Base-by-base conservation (phyloP, 129 eudicot genomes). In the Tagetes erecta region DNA sequence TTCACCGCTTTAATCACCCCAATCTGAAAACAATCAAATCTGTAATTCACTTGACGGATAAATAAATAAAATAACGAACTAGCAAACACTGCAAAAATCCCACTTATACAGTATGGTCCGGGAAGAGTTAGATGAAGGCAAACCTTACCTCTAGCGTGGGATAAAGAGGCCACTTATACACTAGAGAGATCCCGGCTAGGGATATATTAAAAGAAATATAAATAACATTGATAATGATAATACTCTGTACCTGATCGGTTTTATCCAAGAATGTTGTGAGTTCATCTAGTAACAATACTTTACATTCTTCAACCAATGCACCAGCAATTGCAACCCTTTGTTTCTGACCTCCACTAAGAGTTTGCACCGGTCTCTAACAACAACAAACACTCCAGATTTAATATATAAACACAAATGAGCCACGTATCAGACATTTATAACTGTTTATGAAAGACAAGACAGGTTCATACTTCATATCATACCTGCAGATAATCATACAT, bases 241-340 rank as follows among this genome's bases (percentile, higher is more conserved):
- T 45, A 59, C 45, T 3, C 12, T 1, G n/a, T 83, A 92, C 97
- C 98, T 92, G 98, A 79, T 92, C 98, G 12, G 71, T 83, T 81
- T 87, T 86, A 79, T 92, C 98, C 86, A 92, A 85, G 87, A 92
- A 92, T 10, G 98, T 89, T 13, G 98, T 92, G 74, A 92, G 98
- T 81, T 92, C 98, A 64, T 92, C 98, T 37, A 92, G 81, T 79
- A 92, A 84, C 84, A 92, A 73, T 20, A 92, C 90, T 81, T 84
- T 83, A 77, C 98, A 92, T 57, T 89, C 77, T 73, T 92, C 90
- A 12, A 92, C 95, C 71, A 92, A 76, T 55, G 98, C 96, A 72
- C 98, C 98, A 47, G 98, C 98, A 67, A 92, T 89, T 36, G 96
- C 98, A 52, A 92, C 96, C 81, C 98, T 84, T 80, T 92, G 98